Evolutionary conservation across 2,329 filamentous ascomycete species (phyloP), one percentile per base, ranked within the genome.

Genomic region (Acarospora socialis): DNA sequence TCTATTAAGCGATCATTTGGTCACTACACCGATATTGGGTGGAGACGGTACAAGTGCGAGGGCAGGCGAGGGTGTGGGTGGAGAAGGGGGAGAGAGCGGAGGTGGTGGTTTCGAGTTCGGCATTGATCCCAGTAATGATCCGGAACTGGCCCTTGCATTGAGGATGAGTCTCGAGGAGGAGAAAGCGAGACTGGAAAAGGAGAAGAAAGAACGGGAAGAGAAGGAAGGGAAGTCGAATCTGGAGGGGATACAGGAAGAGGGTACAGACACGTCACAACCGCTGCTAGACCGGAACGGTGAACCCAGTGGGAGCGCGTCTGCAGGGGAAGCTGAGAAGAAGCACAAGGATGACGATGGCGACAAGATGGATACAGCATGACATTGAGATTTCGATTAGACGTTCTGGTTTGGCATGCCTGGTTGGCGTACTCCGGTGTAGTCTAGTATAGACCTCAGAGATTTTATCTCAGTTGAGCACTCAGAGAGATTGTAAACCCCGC

Each of bases 111-210:
- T 83, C 47, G 81, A 84, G 46, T 92, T 92, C 52, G 83, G 81
- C 42, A 82, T 93, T 44, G 90, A 95, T 55, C 86, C 87, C 9
- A 79, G 77, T 33, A 70, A 86, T 49, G 90, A 98, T 52, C 90
- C 90, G 3, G 90, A 98, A 56, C 64, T 98, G 50, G 90, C 90
- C 14, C 72, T 98, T 45, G 90, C 90, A 32, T 65, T 98, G 53
- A 77, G 90, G 42, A 93, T 98, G 83, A 92, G 82, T 57, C 83
- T 92, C 71, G 90, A 98, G 55, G 90, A 98, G 54, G 90, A 98
- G 60, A 92, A 92, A 63, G 86, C 86, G 39, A 68, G 90, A 48
- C 77, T 92, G 58, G 86, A 93, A 55, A 83, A 83, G 60, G 74
- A 79, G 50, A 81, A 78, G 46, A 77, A 81, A 45, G 70, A 74